A percentile compares a stretch with the other conserved stretches of the same genome.
phyloP scores from a whole-genome alignment of 2,329 filamentous ascomycete species.

The Colletotrichum sp. region DNA sequence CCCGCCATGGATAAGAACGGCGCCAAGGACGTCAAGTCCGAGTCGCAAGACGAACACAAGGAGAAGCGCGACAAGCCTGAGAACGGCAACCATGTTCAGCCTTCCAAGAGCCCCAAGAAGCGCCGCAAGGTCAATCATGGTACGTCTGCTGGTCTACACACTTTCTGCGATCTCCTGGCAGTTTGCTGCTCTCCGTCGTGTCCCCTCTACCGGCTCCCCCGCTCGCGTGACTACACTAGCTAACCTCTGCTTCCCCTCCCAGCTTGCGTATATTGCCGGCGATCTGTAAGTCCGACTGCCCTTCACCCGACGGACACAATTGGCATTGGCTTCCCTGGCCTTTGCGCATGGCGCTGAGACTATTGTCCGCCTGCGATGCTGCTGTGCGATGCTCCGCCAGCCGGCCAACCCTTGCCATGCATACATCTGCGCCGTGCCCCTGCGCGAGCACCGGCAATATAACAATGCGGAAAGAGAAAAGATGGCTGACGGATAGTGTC shows the following conservation, averaged over 20 bases:
- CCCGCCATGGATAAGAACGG: conserved; percentile 37
- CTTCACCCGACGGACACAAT: conserved; percentile 26
- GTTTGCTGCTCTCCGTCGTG: conserved; percentile 8
- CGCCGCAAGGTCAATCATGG: conserved; percentile 89
- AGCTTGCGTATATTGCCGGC: conserved; percentile 89
- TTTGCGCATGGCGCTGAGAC: not conserved
- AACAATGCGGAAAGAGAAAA: conserved; percentile 11
- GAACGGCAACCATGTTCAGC: conserved; percentile 32
- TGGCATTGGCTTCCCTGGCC: conserved; percentile 10
- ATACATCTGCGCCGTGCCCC: not conserved
- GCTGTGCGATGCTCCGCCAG: conserved; percentile 15
- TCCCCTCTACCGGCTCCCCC: conserved; percentile 15
- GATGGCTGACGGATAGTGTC: conserved; percentile 50
- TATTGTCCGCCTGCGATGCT: not conserved
- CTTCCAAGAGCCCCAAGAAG: conserved; percentile 73
- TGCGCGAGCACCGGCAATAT: not conserved
- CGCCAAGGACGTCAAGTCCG: conserved; percentile 43
- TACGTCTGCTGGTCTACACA: conserved; percentile 53
- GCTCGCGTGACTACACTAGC: conserved; percentile 21
- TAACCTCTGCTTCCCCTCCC: conserved; percentile 42
- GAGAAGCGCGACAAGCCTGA: conserved; percentile 27
- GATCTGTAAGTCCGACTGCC: conserved; percentile 74
- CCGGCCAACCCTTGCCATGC: conserved; percentile 8
- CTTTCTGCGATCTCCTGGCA: not conserved
- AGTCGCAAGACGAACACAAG: conserved; percentile 37